These are phyloP conservation scores for Microbotryum lychnidis-dioicae DNA, from an alignment of 1,284 basidiomycete genomes.

Conservation along the genomic window DNA sequence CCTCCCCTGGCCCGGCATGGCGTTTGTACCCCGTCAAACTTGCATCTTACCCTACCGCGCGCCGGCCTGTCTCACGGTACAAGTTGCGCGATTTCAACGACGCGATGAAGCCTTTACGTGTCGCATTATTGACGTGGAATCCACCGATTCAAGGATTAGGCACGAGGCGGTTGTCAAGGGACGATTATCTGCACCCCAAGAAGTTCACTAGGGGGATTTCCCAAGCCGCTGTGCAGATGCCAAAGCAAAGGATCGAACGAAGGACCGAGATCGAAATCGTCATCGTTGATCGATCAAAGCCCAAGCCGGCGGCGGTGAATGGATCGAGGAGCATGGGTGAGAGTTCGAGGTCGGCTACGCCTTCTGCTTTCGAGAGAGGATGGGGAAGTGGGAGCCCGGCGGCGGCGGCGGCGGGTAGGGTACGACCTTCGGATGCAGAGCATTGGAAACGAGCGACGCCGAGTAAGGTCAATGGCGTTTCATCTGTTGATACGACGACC, in stretches of 20 bases:
- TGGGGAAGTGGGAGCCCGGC: not conserved
- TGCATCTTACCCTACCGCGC: conserved; percentile 10
- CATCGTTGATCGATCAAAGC: no score
- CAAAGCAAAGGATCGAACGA: not conserved
- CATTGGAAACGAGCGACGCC: not conserved
- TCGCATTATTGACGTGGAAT: conserved; percentile 64
- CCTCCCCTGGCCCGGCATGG: conserved; percentile 47
- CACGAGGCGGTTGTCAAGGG: conserved; percentile 55
- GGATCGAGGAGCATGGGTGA: no score
- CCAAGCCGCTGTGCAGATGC: conserved; percentile 36
- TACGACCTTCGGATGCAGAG: conserved; percentile 1
- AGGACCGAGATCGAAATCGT: not conserved
- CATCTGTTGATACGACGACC: conserved; percentile 52
- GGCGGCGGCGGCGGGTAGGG: conserved; percentile 13
- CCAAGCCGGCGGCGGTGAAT: no score
- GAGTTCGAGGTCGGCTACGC: no score
- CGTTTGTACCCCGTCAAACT: conserved; percentile 47
- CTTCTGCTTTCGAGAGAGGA: not conserved
- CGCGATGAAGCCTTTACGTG: conserved; percentile 44
- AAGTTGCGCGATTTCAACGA: conserved; percentile 21
- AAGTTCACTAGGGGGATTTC: conserved; percentile 29
- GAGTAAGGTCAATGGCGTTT: conserved; percentile 23
- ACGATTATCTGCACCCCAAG: conserved; percentile 59
- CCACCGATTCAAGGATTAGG: conserved; percentile 63
- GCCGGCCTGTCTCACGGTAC: conserved; percentile 5